A percentile compares a stretch with the other conserved stretches of the same genome.
Evolutionary conservation across 441 rosid genomes (phyloP).

Genomic region (Gossypium davidsonii): DNA sequence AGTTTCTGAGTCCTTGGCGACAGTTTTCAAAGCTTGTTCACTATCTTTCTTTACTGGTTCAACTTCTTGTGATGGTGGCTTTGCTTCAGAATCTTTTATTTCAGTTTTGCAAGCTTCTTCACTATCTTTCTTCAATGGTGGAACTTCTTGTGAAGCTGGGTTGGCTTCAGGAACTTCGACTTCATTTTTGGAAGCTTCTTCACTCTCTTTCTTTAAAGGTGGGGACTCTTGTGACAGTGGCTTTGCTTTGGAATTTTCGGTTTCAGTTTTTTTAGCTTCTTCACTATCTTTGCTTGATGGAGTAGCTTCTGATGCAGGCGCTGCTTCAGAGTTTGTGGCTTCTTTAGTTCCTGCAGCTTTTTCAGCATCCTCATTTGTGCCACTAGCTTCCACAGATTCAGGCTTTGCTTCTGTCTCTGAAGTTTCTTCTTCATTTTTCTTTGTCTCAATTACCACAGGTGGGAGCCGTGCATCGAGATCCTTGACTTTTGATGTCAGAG

Average conservation of each 20-base stretch:
- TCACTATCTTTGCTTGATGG: constrained; percentile 6
- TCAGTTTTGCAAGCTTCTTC: constrained; percentile 6
- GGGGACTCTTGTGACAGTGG: constrained; percentile 40
- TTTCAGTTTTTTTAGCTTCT: background rate
- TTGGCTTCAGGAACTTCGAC: constrained; percentile 18
- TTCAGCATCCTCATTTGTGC: constrained; percentile 13
- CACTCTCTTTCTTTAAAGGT: constrained; percentile 14
- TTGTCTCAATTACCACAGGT: constrained; percentile 36
- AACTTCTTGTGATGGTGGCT: constrained; percentile 47
- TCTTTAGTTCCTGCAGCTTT: constrained; percentile 17
- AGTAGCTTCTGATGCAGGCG: constrained; percentile 18
- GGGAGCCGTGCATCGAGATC: constrained; percentile 64
- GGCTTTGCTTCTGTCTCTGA: constrained; percentile 5
- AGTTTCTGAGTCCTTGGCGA: constrained; percentile 12
- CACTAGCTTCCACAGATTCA: constrained; percentile 17
- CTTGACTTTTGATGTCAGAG: constrained; percentile 52
- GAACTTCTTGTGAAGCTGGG: constrained; percentile 5
- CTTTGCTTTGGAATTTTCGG: constrained; percentile 38
- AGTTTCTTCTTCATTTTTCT: constrained; percentile 18
- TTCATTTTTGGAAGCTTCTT: constrained; percentile 11
- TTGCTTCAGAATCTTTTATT: constrained; percentile 17
- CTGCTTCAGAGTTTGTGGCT: constrained; percentile 22
- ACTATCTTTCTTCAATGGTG: constrained; percentile 10
- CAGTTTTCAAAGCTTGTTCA: constrained; percentile 10
- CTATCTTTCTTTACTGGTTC: constrained; percentile 14